Base-by-base conservation (phyloP, 768 basidiomycete genomes). In the Boletellus ananas region DNA sequence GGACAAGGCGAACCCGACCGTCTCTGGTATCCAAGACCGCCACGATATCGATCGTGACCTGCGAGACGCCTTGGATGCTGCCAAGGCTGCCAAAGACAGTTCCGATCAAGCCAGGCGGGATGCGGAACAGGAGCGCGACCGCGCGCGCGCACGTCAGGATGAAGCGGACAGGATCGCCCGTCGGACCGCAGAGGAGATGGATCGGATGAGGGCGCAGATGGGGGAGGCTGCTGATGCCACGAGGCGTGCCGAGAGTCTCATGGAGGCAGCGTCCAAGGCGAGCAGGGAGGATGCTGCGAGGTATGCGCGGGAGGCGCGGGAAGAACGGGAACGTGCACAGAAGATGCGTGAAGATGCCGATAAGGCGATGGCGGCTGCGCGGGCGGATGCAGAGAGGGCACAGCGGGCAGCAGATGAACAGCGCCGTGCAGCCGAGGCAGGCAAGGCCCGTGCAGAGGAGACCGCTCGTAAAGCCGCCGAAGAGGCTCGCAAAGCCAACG, bases 371-470 rank as follows among this genome's bases (percentile, higher is more conserved):
- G 47, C 13, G 27, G 45, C 55, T 17, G 52, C 49, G 10, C 39
- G 18, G 44, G 50, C 58, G 23, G 56, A 58, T 13, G 52, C 43
- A 0, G 44, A 52, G 40, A 51, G 34, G 29, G n/a, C 46, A 0
- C 51, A 56, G 21, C n/a, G 31, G 37, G 43, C 7, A n/a, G 54
- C 48, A 1, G 49, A 62, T 14, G 55, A 56, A 10, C 43, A 56
- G 3, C 47, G 34, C 20, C 49, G 41, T n/a, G 38, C 45, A 27
- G 55, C 61, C 0, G 51, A 49, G 16, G 43, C 42, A 5, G 41
- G 33, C 10, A 50, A 29, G 14, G 49, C 49, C 4, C 49, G 41
- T 2, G 62, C 52, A 1, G 50, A 60, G 7, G 43, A 48, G 13
- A 17, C 37, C 10, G 47, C 46, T 5, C 49, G 52, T 16, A 23